Percentiles rank a stretch among this genome's conserved stretches.
Conservation (phyloP, 352 stramenopile species). For the Pythium sp. region DNA sequence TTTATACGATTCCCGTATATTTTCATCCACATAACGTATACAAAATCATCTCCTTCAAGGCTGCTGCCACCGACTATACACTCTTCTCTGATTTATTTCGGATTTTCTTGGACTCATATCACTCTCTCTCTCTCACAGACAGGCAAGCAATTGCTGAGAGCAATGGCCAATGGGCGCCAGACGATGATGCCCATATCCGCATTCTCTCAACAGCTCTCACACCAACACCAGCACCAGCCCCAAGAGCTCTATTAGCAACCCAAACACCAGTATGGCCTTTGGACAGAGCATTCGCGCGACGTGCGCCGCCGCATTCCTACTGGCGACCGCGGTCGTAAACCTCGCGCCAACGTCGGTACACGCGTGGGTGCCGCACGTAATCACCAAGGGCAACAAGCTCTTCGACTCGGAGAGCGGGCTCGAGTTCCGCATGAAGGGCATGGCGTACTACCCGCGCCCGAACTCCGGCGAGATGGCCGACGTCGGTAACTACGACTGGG, state of each 20-base stretch:
- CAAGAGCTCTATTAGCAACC: neutral
- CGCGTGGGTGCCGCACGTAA: slow-evolving; percentile 26
- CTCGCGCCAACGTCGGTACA: neutral
- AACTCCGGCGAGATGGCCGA: slow-evolving; percentile 45
- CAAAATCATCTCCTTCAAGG: neutral
- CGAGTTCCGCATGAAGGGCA: slow-evolving; percentile 68
- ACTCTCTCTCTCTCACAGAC: neutral
- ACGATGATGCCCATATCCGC: neutral
- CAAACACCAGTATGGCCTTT: neutral
- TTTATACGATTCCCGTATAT: neutral
- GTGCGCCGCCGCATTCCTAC: slow-evolving; percentile 3
- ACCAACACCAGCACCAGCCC: neutral
- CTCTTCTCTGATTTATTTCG: slow-evolving; percentile 4
- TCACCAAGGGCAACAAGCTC: slow-evolving; percentile 72
- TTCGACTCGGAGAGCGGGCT: slow-evolving; percentile 48
- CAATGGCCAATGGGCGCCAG: neutral
- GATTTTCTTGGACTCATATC: neutral
- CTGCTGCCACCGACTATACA: slow-evolving; percentile 1
- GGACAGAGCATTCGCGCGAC: slow-evolving; percentile 2
- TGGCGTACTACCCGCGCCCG: slow-evolving; percentile 69
- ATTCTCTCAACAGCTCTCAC: neutral
- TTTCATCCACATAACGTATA: neutral
- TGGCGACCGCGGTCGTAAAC: neutral
- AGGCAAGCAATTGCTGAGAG: neutral
- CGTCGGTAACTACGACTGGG: slow-evolving; percentile 59